phyloP scores from a whole-genome alignment of 495 filamentous ascomycete species.

The Annulohypoxylon moriforme region DNA sequence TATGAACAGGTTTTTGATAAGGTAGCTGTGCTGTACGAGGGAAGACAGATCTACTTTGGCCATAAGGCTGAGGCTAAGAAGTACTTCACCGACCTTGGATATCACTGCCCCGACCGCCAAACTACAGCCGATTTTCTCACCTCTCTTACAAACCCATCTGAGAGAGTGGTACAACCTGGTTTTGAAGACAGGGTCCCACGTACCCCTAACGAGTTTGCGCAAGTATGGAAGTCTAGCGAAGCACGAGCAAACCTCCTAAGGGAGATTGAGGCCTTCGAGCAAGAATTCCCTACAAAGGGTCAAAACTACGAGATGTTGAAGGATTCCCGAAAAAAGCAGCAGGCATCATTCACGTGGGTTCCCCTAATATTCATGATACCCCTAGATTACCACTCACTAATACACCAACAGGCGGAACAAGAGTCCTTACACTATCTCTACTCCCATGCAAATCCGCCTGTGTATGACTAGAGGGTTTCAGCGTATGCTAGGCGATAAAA shows the following conservation, averaged over 20 bases:
- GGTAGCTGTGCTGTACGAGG: slow-evolving; percentile 70
- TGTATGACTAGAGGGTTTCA: slow-evolving; percentile 60
- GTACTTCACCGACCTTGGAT: slow-evolving; percentile 72
- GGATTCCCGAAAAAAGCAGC: slow-evolving; percentile 50
- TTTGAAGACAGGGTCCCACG: slow-evolving; percentile 70
- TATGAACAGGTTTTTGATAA: slow-evolving; percentile 64
- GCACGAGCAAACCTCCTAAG: slow-evolving; percentile 65
- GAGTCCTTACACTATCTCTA: slow-evolving; percentile 68
- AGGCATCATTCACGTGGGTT: slow-evolving; percentile 39
- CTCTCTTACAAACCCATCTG: slow-evolving; percentile 78
- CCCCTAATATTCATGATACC: background rate
- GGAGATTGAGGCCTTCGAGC: slow-evolving; percentile 72
- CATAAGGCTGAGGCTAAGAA: slow-evolving; percentile 62
- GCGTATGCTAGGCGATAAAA: slow-evolving; percentile 68
- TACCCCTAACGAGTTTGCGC: slow-evolving; percentile 71
- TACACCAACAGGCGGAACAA: slow-evolving; percentile 45
- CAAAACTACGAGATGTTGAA: slow-evolving; percentile 45
- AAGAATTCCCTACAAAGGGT: slow-evolving; percentile 63
- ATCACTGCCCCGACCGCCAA: slow-evolving; percentile 70
- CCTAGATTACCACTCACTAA: background rate
- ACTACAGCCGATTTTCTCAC: slow-evolving; percentile 84
- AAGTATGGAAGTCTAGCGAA: slow-evolving; percentile 50
- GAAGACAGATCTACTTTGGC: slow-evolving; percentile 74
- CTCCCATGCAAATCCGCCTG: slow-evolving; percentile 64
- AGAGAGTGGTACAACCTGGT: slow-evolving; percentile 72